Conservation (phyloP, 2,329 filamentous ascomycete genomes). For the Colletotrichum sp. region DNA sequence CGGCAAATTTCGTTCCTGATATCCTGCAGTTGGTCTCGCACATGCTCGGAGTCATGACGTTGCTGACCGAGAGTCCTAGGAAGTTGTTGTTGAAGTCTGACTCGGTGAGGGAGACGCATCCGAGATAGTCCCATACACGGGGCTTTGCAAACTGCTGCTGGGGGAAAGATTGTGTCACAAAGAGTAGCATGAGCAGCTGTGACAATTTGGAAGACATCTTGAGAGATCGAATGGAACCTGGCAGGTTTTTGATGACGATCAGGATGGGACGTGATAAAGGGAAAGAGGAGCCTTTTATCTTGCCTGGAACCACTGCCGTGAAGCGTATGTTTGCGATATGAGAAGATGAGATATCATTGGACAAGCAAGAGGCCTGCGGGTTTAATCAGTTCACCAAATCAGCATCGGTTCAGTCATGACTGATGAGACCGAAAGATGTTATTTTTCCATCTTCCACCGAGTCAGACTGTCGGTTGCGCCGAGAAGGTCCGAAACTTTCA, state of each 20-base stretch:
- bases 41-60: not conserved
- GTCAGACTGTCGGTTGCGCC: not conserved
- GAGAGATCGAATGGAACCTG: not conserved
- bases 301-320: rapidly evolving
- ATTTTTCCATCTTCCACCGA: not conserved
- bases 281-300: rapidly evolving
- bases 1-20: not conserved
- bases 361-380: not conserved
- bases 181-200: not conserved
- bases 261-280: not conserved
- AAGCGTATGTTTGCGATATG: rapidly evolving
- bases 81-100: not conserved
- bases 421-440: not conserved
- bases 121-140: not conserved
- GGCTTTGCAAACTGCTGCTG: not conserved
- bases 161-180: not conserved
- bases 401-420: rapidly evolving
- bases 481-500: not conserved
- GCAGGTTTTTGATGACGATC: not conserved
- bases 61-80: not conserved
- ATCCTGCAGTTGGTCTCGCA: not conserved
- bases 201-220: not conserved
- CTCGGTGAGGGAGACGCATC: not conserved
- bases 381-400: rapidly evolving
- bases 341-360: not conserved